Base-by-base conservation (phyloP, 1,284 basidiomycete species). In the Schizophyllum commune region DNA sequence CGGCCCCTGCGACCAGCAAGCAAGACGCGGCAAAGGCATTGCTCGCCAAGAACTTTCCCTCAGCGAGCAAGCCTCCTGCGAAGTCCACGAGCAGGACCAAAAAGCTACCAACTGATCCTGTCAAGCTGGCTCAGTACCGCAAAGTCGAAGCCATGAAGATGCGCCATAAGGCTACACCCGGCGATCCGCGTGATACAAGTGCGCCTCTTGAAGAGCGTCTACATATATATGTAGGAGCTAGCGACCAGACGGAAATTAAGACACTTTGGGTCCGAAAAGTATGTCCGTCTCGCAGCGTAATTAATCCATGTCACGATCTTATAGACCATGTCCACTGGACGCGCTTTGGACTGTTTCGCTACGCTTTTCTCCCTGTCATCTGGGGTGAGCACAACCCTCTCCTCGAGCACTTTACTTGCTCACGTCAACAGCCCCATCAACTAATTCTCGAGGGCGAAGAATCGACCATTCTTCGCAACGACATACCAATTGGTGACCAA, bases 181-280 rank as follows among this genome's bases (percentile, higher is more conserved):
- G 76, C 3, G 85, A 91, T 66, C 76, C 79, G 11, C 83, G 78
- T 66, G 83, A 85, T 66, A 79, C 74, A 58, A 60, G 69, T 2
- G 72, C 75, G 17, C 70, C 73, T 27, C 65, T 82, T 22, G 77
- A 81, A 51, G 76, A 88, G 61, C 81, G 88, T 27, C 64, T 89
- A 54, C 80, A 89, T 68, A 67, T 89, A 47, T 81, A 74, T 57
- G 76, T 83, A 17, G 67, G 69, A 33, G 67, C 66, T 52, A 66
- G 68, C 22, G 74, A 69, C 6, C 70, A 62, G 61, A 67, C 68
- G 57, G 65, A 65, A n/a, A 77, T 78, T 63, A 78, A 76, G 62
- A 65, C 77, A 9, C 78, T 87, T 58, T 92, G 90, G 90, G 82
- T 88, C 63, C 76, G 79, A 59, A 90, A 88, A 82, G 89, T 87